Evolutionary conservation across 2,329 filamentous ascomycete genomes (phyloP).

Genomic region (Claviceps fusiformis): DNA sequence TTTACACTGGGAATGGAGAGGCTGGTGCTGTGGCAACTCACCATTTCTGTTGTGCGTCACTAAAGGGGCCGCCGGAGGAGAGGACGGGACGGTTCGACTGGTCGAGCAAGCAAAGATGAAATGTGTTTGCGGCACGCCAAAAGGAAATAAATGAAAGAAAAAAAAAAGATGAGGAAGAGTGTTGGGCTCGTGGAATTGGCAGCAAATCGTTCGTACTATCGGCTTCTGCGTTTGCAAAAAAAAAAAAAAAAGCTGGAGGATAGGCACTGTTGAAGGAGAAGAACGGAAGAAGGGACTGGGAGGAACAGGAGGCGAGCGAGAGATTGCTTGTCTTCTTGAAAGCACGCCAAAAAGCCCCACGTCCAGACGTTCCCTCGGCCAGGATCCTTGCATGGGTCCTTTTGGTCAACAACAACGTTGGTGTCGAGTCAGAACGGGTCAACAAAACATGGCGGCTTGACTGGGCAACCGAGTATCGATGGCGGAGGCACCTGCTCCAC

Average conservation of each 20-base stretch:
- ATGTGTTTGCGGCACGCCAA: background rate
- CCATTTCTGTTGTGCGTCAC: slow-evolving; percentile 1
- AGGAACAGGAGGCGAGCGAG: background rate
- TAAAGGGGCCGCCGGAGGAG: background rate
- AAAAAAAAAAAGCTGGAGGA: background rate
- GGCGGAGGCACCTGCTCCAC: no score
- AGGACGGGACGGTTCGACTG: background rate
- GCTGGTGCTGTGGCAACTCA: slow-evolving; percentile 7
- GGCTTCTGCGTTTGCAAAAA: background rate
- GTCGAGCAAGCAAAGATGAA: background rate
- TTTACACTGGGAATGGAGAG: slow-evolving; percentile 2
- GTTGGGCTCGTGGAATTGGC: background rate
- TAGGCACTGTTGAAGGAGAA: background rate
- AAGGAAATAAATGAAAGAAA: background rate
- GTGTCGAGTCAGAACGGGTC: background rate
- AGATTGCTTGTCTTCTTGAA: slow-evolving; percentile 1
- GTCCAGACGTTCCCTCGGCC: background rate
- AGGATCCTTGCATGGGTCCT: background rate
- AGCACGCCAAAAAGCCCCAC: background rate
- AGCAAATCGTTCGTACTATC: background rate
- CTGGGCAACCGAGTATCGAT: background rate
- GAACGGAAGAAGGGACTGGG: background rate
- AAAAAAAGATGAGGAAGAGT: no score
- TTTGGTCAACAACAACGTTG: background rate
- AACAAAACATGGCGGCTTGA: background rate